These are phyloP conservation scores for Stenogyne calaminthoides DNA, from an alignment of 305 asterid species.

Conservation along the genomic window DNA sequence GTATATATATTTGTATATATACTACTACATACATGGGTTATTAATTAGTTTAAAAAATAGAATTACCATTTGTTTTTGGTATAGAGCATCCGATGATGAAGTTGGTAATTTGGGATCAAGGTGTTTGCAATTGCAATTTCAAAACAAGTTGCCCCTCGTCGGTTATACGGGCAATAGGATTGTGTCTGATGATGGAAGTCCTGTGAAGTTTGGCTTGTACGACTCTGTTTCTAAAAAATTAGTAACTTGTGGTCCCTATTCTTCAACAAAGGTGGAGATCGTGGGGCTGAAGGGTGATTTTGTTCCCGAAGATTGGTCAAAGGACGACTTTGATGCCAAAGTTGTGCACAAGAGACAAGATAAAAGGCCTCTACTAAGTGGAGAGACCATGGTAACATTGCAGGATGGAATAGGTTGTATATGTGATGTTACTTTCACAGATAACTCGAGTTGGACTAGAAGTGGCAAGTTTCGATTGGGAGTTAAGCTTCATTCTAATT, in stretches of 20 bases:
- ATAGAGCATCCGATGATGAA: too few species aligned
- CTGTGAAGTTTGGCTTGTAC: conserved; percentile 43
- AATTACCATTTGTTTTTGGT: too few species aligned
- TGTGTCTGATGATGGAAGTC: conserved; percentile 29
- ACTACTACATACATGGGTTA: too few species aligned
- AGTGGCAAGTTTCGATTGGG: conserved; percentile 74
- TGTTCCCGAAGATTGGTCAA: conserved; percentile 51
- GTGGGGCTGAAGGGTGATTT: conserved; percentile 68
- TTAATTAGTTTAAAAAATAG: too few species aligned
- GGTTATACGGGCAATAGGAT: conserved; percentile 58
- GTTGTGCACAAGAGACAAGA: conserved; percentile 57
- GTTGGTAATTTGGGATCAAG: conserved; percentile 30
- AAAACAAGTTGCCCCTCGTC: conserved; percentile 32
- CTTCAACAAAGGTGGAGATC: conserved; percentile 48
- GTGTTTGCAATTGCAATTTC: conserved; percentile 48
- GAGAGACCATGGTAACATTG: conserved; percentile 46
- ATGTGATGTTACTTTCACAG: conserved; percentile 57
- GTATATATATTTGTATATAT: background rate
- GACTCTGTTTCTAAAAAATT: conserved; percentile 39
- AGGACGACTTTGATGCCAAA: conserved; percentile 43
- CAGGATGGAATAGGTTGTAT: conserved; percentile 56
- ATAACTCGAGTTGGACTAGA: conserved; percentile 83
- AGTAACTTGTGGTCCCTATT: conserved; percentile 52
- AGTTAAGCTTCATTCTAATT: conserved; percentile 28
- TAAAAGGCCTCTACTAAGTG: conserved; percentile 67